These are phyloP conservation scores for Colletotrichum navitas DNA, from an alignment of 2,329 filamentous ascomycete species.

Conservation along the genomic window DNA sequence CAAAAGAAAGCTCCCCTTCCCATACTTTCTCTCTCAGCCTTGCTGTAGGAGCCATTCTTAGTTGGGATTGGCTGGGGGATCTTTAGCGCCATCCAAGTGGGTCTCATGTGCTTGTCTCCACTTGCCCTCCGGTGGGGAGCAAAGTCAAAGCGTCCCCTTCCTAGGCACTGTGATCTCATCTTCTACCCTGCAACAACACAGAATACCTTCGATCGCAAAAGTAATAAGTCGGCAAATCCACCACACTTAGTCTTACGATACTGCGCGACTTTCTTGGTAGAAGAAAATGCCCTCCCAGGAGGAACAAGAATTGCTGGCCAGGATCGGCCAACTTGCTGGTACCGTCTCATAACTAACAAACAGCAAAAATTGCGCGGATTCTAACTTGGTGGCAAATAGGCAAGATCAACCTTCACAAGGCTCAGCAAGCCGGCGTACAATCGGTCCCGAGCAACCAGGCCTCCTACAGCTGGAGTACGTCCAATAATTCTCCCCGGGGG, in stretches of 20 bases:
- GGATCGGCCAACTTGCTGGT: constrained; percentile 67
- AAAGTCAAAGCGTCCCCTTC: constrained; percentile 31
- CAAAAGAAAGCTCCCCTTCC: constrained; percentile 25
- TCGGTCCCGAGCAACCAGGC: constrained; percentile 48
- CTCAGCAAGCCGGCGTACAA: constrained; percentile 63
- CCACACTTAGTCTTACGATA: background rate
- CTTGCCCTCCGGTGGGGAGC: background rate
- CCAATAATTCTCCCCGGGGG: background rate
- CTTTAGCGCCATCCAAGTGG: background rate
- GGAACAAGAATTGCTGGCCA: constrained; percentile 65
- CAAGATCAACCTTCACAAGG: constrained; percentile 85
- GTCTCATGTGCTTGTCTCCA: background rate
- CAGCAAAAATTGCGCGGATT: constrained; percentile 39
- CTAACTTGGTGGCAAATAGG: constrained; percentile 59
- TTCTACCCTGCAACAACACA: constrained; percentile 3
- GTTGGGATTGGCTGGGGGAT: constrained; percentile 30
- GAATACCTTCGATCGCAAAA: constrained; percentile 8
- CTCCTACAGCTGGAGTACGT: constrained; percentile 52
- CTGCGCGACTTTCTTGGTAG: background rate
- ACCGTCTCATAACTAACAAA: constrained; percentile 19
- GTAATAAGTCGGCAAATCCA: background rate
- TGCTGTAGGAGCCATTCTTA: constrained; percentile 21
- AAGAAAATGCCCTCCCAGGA: constrained; percentile 53
- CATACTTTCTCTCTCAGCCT: constrained; percentile 31
- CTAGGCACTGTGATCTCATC: constrained; percentile 22